phyloP scores from a whole-genome alignment of 345 rosid genomes.

The Aegle marmelos region DNA sequence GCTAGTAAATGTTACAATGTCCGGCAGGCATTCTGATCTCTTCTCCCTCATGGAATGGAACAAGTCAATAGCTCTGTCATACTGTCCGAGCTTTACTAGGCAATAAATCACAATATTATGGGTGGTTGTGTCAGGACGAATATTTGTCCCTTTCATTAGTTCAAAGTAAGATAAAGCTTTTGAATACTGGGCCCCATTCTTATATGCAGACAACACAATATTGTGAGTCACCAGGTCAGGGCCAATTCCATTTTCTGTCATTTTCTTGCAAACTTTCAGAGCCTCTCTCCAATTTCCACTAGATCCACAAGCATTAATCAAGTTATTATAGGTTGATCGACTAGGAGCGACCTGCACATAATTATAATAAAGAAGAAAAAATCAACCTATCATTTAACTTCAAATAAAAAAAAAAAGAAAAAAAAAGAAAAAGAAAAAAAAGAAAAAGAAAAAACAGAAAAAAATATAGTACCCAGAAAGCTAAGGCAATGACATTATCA shows the following conservation, averaged over 20 bases:
- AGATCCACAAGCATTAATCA: constrained; percentile 95
- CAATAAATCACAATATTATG: constrained; percentile 78
- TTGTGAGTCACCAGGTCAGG: constrained; percentile 96
- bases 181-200: constrained; percentile 68
- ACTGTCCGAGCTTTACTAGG: constrained; percentile 69
- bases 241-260: constrained; percentile 96
- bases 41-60: constrained; percentile 86
- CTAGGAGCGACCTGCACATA: constrained; percentile 83
- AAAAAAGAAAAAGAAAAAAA: background rate
- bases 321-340: constrained; percentile 76
- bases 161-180: constrained; percentile 87
- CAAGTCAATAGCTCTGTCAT: constrained; percentile 60
- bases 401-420: background rate
- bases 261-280: constrained; percentile 74
- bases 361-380: background rate
- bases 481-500: background rate
- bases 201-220: constrained; percentile 84
- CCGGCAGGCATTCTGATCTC: constrained; percentile 65
- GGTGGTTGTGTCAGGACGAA: constrained; percentile 84
- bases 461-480: background rate
- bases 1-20: constrained; percentile 79
- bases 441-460: background rate
- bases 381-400: background rate
- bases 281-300: constrained; percentile 99
- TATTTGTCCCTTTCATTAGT: constrained; percentile 81